Evolutionary conservation across 2,329 filamentous ascomycete species (phyloP).

Genomic region (Dryadomyces sulphureus): DNA sequence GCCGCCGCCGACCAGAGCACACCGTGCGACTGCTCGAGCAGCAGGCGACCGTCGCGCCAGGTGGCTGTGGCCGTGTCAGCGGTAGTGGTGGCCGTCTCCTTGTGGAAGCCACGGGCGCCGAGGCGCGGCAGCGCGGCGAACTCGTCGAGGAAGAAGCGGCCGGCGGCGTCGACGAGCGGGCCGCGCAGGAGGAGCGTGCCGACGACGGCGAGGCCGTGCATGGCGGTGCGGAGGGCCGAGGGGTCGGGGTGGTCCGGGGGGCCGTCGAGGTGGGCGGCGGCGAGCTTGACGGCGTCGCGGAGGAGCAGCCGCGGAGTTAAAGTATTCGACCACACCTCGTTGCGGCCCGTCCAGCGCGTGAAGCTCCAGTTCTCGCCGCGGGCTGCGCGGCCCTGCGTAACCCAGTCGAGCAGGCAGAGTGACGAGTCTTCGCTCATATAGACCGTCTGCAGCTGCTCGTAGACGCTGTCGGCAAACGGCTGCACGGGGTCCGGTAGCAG

Average conservation of each 20-base stretch:
- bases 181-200: constrained; percentile 79
- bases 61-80: constrained; percentile 19
- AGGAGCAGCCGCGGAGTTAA: constrained; percentile 46
- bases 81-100: too few species aligned
- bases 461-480: constrained; percentile 72
- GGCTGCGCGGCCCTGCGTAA: constrained; percentile 72
- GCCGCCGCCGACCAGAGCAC: constrained; percentile 72
- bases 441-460: constrained; percentile 74
- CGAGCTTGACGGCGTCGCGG: constrained; percentile 68
- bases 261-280: neutral
- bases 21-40: constrained; percentile 41
- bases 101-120: too few species aligned
- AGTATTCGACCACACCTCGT: constrained; percentile 58
- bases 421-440: constrained; percentile 36
- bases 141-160: constrained; percentile 62
- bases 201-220: constrained; percentile 62
- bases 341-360: constrained; percentile 62
- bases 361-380: constrained; percentile 85
- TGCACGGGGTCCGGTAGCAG: constrained; percentile 84
- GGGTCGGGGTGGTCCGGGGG: constrained; percentile 12
- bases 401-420: constrained; percentile 84
- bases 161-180: constrained; percentile 48
- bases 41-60: constrained; percentile 41
- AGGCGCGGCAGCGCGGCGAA: constrained; percentile 69
- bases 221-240: constrained; percentile 38